phyloP scores from a whole-genome alignment of 23 red algal genomes.

The Gracilaria caudata region DNA sequence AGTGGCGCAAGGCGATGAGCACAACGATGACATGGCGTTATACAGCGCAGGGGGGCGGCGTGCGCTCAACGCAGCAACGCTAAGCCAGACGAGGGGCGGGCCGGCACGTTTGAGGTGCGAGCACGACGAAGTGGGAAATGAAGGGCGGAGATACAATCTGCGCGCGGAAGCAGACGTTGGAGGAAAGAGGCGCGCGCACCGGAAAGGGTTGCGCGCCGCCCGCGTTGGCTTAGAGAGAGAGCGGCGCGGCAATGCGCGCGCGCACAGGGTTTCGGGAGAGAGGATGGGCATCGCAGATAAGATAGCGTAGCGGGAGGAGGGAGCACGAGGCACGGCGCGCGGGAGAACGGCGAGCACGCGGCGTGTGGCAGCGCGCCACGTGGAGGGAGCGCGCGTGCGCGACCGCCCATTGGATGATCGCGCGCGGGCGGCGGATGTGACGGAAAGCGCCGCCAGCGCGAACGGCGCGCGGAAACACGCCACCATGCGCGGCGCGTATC shows the following conservation, averaged over 20 bases:
- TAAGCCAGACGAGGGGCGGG: constrained; percentile 9
- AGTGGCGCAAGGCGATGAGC: background rate
- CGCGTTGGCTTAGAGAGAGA: background rate
- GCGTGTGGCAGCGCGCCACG: background rate
- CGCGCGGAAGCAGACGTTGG: background rate
- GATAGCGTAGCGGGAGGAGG: background rate
- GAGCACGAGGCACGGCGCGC: background rate
- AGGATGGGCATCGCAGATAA: no score
- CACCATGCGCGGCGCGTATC: constrained; percentile 9
- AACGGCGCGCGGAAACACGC: background rate
- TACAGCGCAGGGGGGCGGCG: background rate
- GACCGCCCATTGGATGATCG: background rate
- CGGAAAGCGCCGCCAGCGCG: no score
- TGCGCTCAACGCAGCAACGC: background rate
- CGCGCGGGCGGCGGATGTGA: background rate
- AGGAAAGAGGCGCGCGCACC: background rate
- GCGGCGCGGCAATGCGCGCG: background rate
- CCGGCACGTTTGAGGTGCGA: background rate
- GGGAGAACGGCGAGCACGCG: no score
- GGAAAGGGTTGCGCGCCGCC: background rate
- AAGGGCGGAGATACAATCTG: background rate
- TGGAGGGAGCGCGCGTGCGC: background rate
- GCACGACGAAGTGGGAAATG: no score
- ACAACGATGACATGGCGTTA: background rate
- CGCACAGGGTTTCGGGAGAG: background rate